Evolutionary conservation across 208 protist genomes (phyloP).

Genomic region (Entamoeba histolytica): DNA sequence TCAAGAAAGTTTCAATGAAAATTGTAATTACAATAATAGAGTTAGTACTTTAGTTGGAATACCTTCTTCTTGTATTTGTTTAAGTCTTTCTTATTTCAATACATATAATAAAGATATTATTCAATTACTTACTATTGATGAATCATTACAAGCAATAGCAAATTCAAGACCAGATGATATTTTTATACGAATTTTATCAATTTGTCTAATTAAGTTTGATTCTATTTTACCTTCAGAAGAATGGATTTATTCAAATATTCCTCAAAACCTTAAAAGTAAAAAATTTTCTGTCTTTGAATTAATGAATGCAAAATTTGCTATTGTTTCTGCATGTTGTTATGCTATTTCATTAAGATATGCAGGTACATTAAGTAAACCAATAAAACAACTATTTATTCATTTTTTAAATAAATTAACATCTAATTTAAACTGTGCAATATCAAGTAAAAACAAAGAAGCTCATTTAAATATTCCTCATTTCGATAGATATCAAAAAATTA

Average conservation of each 20-base stretch:
- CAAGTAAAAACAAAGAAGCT: neutral
- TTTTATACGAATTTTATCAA: neutral
- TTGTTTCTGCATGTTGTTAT: neutral
- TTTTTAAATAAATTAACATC: neutral
- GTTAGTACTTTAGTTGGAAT: neutral
- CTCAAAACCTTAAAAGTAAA: neutral
- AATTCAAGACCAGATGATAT: neutral
- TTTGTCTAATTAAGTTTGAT: neutral
- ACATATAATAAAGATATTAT: neutral
- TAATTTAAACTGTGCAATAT: neutral
- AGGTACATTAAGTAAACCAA: neutral
- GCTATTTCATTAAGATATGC: neutral
- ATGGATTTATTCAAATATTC: neutral
- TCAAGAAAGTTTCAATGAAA: neutral
- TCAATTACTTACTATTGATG: neutral
- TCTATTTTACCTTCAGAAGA: neutral
- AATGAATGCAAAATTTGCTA: neutral
- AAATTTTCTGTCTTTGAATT: neutral
- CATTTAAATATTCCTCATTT: neutral
- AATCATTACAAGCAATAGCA: neutral
- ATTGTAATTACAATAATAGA: neutral
- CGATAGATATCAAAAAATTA: neutral
- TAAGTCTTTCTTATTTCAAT: neutral
- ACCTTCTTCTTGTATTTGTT: neutral
- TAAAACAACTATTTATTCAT: neutral